phyloP scores from a whole-genome alignment of 2,329 filamentous ascomycete species.

The Sporothrix globosa region DNA sequence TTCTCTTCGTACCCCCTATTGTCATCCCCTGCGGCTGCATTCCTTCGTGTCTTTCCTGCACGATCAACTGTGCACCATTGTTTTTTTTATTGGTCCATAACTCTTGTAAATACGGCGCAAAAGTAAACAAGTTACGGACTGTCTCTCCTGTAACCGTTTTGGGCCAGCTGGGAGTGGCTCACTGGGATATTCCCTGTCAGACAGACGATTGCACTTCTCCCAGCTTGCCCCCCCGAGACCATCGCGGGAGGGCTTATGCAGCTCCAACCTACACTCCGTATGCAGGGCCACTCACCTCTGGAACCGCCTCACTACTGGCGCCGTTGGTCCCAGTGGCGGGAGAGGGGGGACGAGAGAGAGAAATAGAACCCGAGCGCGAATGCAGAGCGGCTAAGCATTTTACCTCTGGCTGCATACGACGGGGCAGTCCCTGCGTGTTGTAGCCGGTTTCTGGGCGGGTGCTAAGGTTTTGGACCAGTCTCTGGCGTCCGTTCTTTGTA shows the following conservation, averaged over 20 bases:
- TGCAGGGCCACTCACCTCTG: slow-evolving; percentile 1
- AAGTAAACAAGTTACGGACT: background rate
- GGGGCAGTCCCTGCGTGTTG: background rate
- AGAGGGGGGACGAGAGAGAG: too few species aligned
- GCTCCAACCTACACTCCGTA: slow-evolving; percentile 5
- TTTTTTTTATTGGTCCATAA: background rate
- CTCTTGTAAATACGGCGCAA: background rate
- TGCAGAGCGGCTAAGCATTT: slow-evolving; percentile 33
- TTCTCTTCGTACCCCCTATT: background rate
- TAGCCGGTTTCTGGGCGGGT: background rate
- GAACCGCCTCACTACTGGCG: background rate
- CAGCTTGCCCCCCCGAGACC: background rate
- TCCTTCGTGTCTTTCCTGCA: slow-evolving; percentile 5
- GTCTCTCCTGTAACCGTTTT: too few species aligned
- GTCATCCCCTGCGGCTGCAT: background rate
- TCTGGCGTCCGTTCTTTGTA: too few species aligned
- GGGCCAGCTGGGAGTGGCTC: background rate
- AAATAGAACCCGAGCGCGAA: background rate
- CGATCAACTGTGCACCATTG: background rate
- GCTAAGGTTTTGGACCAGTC: background rate
- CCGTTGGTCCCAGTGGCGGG: too few species aligned
- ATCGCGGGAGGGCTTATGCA: slow-evolving; percentile 2
- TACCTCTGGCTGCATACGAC: slow-evolving; percentile 17
- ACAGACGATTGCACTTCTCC: background rate
- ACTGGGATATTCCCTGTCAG: slow-evolving; percentile 4